Evolutionary conservation across 371 early-diverging fungal species (phyloP).

Genomic region (Phascolomyces articulosus): DNA sequence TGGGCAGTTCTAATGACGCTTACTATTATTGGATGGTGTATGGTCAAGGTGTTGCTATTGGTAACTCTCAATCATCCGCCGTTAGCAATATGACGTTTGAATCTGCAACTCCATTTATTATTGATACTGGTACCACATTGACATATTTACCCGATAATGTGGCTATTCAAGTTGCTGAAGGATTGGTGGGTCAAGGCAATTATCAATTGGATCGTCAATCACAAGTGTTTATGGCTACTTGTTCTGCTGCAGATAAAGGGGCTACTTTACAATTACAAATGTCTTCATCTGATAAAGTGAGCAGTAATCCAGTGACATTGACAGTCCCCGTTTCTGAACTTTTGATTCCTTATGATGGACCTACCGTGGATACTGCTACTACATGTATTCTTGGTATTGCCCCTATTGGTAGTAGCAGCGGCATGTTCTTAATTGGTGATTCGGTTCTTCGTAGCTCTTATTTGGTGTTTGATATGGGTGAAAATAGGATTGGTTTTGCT

Average conservation of each 20-base stretch:
- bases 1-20: constrained; percentile 11
- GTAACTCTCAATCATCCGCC: constrained; percentile 1
- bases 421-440: constrained; percentile 39
- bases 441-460: constrained; percentile 44
- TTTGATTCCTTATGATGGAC: constrained; percentile 38
- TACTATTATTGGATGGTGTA: constrained; percentile 55
- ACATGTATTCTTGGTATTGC: constrained; percentile 54
- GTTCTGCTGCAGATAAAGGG: constrained; percentile 16
- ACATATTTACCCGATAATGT: constrained; percentile 42
- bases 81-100: constrained; percentile 1
- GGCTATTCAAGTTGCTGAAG: constrained; percentile 22
- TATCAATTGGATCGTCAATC: constrained; percentile 24
- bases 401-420: constrained; percentile 6
- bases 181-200: constrained; percentile 21
- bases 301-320: constrained; percentile 22
- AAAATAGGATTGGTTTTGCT: constrained; percentile 43
- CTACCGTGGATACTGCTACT: constrained; percentile 13
- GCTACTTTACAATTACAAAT: constrained; percentile 8
- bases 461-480: constrained; percentile 43
- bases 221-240: constrained; percentile 26
- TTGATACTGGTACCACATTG: constrained; percentile 54
- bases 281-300: background rate
- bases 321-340: constrained; percentile 36
- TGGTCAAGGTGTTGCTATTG: constrained; percentile 37
- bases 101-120: constrained; percentile 31